These are phyloP conservation scores for Leccinum rimulosum DNA, from an alignment of 768 basidiomycete genomes.

Conservation along the genomic window DNA sequence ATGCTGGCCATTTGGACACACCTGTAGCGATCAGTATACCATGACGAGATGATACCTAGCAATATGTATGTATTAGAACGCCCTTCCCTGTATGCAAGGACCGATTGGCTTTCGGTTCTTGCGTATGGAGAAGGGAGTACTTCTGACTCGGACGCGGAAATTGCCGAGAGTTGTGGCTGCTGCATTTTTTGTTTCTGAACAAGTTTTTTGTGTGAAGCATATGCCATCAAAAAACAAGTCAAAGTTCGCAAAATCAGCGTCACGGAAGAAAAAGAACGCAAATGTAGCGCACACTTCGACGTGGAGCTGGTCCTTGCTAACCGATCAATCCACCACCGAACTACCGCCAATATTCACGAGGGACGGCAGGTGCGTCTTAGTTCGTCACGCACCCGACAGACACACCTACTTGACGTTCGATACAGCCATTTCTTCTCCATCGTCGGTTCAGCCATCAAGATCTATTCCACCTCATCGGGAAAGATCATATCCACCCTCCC, in stretches of 20 bases:
- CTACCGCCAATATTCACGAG: slow-evolving; percentile 79
- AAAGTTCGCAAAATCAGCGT: slow-evolving; percentile 46
- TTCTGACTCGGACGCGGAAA: slow-evolving; percentile 16
- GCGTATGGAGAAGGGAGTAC: slow-evolving; percentile 29
- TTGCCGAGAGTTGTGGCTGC: slow-evolving; percentile 24
- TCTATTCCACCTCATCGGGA: slow-evolving; percentile 77
- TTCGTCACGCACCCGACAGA: slow-evolving; percentile 4
- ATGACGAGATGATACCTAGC: slow-evolving; percentile 27
- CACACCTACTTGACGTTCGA: slow-evolving; percentile 2
- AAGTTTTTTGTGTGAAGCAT: slow-evolving; percentile 9
- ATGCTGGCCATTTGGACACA: not conserved
- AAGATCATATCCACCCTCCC: slow-evolving; percentile 83
- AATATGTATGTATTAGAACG: slow-evolving; percentile 11
- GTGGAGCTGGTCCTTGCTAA: slow-evolving; percentile 67
- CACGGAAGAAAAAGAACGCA: slow-evolving; percentile 10
- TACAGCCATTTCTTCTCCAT: slow-evolving; percentile 87
- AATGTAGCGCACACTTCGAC: slow-evolving; percentile 21
- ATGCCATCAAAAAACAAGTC: slow-evolving; percentile 40
- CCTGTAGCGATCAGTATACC: slow-evolving; percentile 12
- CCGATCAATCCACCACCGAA: slow-evolving; percentile 62
- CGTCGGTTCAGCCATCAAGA: slow-evolving; percentile 76
- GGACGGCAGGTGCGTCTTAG: slow-evolving; percentile 70
- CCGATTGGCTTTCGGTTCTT: slow-evolving; percentile 25
- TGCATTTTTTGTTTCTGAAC: slow-evolving; percentile 19
- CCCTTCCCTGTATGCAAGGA: slow-evolving; percentile 28